Evolutionary conservation across 345 rosid species (phyloP).

Genomic region (Arabidopsis suecica): DNA sequence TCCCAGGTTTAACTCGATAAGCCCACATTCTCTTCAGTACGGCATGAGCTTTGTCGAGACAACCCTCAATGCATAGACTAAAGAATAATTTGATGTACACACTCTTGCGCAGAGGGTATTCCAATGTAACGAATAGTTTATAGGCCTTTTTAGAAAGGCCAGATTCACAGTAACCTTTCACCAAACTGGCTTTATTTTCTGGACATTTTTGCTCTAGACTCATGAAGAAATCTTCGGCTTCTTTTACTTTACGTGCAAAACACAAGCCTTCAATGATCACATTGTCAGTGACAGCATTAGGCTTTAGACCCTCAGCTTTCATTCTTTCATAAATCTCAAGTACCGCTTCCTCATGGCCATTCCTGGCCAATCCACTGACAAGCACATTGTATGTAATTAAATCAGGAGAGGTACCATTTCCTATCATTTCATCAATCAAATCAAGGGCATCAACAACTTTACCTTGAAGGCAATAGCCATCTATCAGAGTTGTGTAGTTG

Average conservation of each 20-base stretch:
- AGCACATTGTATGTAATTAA: slow-evolving; percentile 60
- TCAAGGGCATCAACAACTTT: slow-evolving; percentile 52
- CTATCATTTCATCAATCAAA: slow-evolving; percentile 62
- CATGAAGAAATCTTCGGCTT: slow-evolving; percentile 60
- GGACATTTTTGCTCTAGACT: slow-evolving; percentile 47
- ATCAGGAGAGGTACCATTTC: slow-evolving; percentile 57
- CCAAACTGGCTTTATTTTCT: slow-evolving; percentile 59
- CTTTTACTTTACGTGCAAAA: slow-evolving; percentile 60
- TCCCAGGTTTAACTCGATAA: slow-evolving; percentile 51
- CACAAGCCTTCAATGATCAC: slow-evolving; percentile 75
- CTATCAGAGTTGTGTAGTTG: slow-evolving; percentile 74
- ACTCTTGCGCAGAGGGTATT: slow-evolving; percentile 45
- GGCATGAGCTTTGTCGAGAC: slow-evolving; percentile 45
- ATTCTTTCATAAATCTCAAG: slow-evolving; percentile 46
- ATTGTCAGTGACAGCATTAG: slow-evolving; percentile 54
- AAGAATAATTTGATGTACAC: slow-evolving; percentile 58
- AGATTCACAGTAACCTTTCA: slow-evolving; percentile 67
- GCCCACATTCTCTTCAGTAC: slow-evolving; percentile 53
- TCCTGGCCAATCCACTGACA: slow-evolving; percentile 57
- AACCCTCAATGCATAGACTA: slow-evolving; percentile 55
- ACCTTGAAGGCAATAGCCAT: slow-evolving; percentile 65
- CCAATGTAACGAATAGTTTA: slow-evolving; percentile 47
- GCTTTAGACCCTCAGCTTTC: slow-evolving; percentile 55
- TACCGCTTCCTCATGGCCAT: slow-evolving; percentile 52
- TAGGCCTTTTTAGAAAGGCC: slow-evolving; percentile 51